Conservation (phyloP, 306 rosid genomes). For the Astragalus glycyphyllos region DNA sequence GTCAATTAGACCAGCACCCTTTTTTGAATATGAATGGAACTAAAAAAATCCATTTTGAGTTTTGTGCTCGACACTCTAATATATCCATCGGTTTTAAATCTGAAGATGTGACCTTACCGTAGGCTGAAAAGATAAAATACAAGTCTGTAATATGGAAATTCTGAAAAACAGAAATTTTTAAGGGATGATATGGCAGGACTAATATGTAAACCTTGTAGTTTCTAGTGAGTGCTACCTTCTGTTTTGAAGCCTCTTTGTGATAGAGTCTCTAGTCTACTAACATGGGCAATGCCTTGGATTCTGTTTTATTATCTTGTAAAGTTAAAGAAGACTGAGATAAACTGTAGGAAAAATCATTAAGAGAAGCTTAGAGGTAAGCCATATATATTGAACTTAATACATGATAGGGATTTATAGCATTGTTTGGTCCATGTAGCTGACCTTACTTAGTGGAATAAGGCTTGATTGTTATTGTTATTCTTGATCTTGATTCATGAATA, state of each 20-base stretch:
- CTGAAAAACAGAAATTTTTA: not conserved
- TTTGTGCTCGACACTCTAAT: not conserved
- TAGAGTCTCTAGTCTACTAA: not conserved
- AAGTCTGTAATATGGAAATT: constrained; percentile 1
- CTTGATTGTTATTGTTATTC: constrained; percentile 17
- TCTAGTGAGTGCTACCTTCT: constrained; percentile 11
- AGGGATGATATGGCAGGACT: not conserved
- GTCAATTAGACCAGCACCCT: constrained; percentile 22
- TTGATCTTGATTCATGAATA: constrained; percentile 13
- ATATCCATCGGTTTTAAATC: constrained; percentile 16
- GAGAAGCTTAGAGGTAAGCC: not conserved
- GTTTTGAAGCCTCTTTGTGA: not conserved
- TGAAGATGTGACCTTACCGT: not conserved
- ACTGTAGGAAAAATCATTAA: not conserved
- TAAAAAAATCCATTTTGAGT: constrained; percentile 10
- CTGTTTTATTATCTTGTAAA: not conserved
- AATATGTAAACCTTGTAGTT: constrained; percentile 4
- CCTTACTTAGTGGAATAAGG: not conserved
- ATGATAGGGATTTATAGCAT: not conserved
- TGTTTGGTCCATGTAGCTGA: not conserved
- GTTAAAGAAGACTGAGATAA: constrained; percentile 1
- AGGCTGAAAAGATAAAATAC: constrained; percentile 14
- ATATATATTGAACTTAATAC: not conserved
- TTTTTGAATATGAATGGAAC: constrained; percentile 38
- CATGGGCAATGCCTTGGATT: not conserved